phyloP scores from a whole-genome alignment of 352 stramenopile genomes.

The Phytophthora litchii region DNA sequence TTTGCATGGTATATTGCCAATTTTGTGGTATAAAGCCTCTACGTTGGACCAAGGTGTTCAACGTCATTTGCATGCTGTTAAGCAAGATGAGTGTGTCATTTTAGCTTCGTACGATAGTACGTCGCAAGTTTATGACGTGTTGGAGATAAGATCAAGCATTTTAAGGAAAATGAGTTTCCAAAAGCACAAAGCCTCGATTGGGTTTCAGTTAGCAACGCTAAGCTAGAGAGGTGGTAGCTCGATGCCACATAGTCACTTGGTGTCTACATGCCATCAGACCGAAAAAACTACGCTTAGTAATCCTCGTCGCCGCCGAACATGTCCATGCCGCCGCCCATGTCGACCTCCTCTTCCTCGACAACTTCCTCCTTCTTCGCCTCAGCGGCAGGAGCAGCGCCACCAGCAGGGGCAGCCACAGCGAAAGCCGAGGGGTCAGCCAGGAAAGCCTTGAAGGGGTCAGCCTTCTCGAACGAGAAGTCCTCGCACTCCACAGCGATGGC shows the following conservation, averaged over 20 bases:
- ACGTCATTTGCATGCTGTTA: no score
- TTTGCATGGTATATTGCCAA: no score
- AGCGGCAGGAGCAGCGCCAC: constrained; percentile 67
- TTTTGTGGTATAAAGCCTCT: no score
- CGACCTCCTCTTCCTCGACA: constrained; percentile 79
- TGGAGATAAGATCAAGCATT: no score
- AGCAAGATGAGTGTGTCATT: no score
- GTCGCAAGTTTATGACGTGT: no score
- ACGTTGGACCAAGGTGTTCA: no score
- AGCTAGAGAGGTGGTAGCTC: constrained; percentile 12
- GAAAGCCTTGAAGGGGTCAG: constrained; percentile 97
- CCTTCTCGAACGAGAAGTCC: constrained; percentile 98
- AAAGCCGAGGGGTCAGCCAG: constrained; percentile 95
- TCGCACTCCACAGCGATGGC: constrained; percentile 95
- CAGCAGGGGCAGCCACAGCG: constrained; percentile 86
- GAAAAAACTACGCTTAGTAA: constrained; percentile 58
- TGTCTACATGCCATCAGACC: constrained; percentile 7
- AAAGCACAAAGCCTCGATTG: constrained; percentile 30
- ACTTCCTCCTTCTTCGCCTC: constrained; percentile 68
- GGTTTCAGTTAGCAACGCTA: constrained; percentile 32
- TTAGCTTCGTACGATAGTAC: no score
- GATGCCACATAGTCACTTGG: constrained; percentile 1
- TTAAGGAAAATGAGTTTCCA: no score
- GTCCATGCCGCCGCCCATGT: constrained; percentile 89
- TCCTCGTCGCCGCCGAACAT: constrained; percentile 80